Percentiles rank a stretch among this genome's conserved stretches.
phyloP scores from a whole-genome alignment of 495 filamentous ascomycete species.

The Aspergillus leporis region DNA sequence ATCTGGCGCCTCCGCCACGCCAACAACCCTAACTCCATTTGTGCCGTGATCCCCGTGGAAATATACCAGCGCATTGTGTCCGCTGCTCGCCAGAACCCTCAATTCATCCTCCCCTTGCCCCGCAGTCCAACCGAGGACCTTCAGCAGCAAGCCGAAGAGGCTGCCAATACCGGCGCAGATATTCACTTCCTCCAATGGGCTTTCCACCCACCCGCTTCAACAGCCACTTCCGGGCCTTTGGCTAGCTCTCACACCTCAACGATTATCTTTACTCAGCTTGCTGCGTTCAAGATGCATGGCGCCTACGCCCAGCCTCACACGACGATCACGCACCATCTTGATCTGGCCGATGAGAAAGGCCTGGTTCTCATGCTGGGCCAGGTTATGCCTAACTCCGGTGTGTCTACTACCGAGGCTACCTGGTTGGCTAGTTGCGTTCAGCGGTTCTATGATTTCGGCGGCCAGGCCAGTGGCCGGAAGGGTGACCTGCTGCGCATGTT shows the following conservation, averaged over 20 bases:
- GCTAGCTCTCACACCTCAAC: conserved; percentile 65
- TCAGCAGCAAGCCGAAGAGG: conserved; percentile 31
- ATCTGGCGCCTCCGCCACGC: conserved; percentile 93
- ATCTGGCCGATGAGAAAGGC: conserved; percentile 69
- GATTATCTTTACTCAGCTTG: conserved; percentile 88
- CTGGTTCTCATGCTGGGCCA: conserved; percentile 82
- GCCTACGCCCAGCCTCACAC: conserved; percentile 90
- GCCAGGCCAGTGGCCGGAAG: conserved; percentile 53
- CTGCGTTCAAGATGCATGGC: conserved; percentile 87
- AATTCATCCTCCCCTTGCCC: conserved; percentile 89
- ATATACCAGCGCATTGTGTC: conserved; percentile 68
- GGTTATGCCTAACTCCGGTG: conserved; percentile 74
- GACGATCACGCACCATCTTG: conserved; percentile 85
- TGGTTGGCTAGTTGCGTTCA: conserved; percentile 94
- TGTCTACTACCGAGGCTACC: conserved; percentile 74
- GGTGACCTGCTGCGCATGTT: conserved; percentile 79
- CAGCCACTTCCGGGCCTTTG: conserved; percentile 17
- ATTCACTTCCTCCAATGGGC: conserved; percentile 61
- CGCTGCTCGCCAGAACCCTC: conserved; percentile 71
- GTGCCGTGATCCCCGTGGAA: conserved; percentile 71
- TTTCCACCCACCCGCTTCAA: conserved; percentile 78
- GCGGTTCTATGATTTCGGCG: conserved; percentile 80
- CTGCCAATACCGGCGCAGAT: conserved; percentile 34
- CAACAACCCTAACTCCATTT: conserved; percentile 65
- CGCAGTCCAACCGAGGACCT: conserved; percentile 43